Base-by-base conservation (phyloP, 2,329 filamentous ascomycete species). In the Orbilia quercus region DNA sequence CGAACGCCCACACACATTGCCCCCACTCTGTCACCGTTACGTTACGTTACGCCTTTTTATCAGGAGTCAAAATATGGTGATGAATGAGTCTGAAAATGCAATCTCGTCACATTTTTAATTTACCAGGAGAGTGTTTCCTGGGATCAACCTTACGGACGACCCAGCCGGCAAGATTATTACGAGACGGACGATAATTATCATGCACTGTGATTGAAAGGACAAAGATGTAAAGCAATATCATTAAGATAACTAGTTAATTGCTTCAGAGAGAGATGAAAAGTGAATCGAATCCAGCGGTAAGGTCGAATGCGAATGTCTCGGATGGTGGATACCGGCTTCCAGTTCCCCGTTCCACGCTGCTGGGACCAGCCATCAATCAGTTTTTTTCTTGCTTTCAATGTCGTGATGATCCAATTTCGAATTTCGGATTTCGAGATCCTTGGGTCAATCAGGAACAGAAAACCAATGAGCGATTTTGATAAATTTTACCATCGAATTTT, bases 61-160 rank as follows among this genome's bases (percentile, higher is more conserved):
- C n/a, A n/a, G n/a, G n/a, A n/a, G n/a, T n/a, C n/a, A n/a, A n/a
- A n/a, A n/a, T n/a, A n/a, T n/a, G n/a, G n/a, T 31, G 51, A 51
- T 36, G 36, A 72, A 65, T 53, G 44, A 48, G 67, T 44, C 44
- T n/a, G n/a, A 55, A 40, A 51, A 50, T 47, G 18, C 47, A 22
- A 45, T 59, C 28, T 71, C 22, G 23, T 23, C 22, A 40, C 14
- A 18, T 9, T 44, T n/a, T n/a, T 25, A 72, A 64, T 72, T 72
- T 72, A 72, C 67, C 67, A 65, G 51, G 25, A 59, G 34, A 53
- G 42, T 45, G 67, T 64, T 71, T 72, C 59, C 59, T 65, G 67
- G 67, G 59, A 72, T 72, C 51, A 45, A 55, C 65, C 31, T 18
- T 63, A 69, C 38, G 48, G 20, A 38, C 2, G 63, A 36, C 63